Conservation (phyloP, 2,329 filamentous ascomycete genomes). For the Coniosporium tulheliwenetii region DNA sequence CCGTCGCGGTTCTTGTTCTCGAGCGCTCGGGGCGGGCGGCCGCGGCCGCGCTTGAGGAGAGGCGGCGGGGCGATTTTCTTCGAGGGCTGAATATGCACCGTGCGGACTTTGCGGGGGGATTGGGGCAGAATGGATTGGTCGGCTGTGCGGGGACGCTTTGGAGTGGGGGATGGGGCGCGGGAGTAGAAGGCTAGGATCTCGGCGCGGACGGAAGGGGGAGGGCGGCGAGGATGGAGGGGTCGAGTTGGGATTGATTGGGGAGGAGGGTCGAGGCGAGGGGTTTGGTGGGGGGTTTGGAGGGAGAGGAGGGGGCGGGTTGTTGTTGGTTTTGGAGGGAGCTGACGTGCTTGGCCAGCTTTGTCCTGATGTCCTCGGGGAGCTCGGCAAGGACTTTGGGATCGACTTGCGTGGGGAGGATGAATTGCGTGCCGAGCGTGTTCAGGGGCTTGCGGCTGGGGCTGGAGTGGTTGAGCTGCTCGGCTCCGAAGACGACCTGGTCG, state of each 20-base stretch:
- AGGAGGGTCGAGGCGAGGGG: conserved; percentile 21
- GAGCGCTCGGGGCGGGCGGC: conserved; percentile 19
- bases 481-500: conserved; percentile 16
- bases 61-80: conserved; percentile 47
- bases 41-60: conserved; percentile 51
- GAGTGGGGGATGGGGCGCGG: conserved; percentile 8
- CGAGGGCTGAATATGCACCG: conserved; percentile 27
- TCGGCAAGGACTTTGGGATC: conserved; percentile 73
- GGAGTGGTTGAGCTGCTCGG: conserved; percentile 18
- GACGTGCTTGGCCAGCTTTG: conserved; percentile 51
- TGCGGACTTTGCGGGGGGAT: conserved; percentile 41
- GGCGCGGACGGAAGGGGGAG: conserved; percentile 68
- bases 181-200: conserved; percentile 66
- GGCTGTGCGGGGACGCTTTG: conserved; percentile 9
- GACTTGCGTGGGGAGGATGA: conserved; percentile 70
- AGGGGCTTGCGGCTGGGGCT: conserved; percentile 49
- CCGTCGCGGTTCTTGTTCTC: conserved; percentile 4
- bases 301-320: conserved; percentile 2
- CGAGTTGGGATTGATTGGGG: conserved; percentile 59
- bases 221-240: conserved; percentile 68
- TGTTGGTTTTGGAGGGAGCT: conserved; percentile 1
- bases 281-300: conserved; percentile 2
- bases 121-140: conserved; percentile 19
- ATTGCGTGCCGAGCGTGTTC: conserved; percentile 78
- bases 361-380: conserved; percentile 68